These are phyloP conservation scores for Nicotiana benthamiana DNA, from an alignment of 257 asterid species.

Conservation along the genomic window DNA sequence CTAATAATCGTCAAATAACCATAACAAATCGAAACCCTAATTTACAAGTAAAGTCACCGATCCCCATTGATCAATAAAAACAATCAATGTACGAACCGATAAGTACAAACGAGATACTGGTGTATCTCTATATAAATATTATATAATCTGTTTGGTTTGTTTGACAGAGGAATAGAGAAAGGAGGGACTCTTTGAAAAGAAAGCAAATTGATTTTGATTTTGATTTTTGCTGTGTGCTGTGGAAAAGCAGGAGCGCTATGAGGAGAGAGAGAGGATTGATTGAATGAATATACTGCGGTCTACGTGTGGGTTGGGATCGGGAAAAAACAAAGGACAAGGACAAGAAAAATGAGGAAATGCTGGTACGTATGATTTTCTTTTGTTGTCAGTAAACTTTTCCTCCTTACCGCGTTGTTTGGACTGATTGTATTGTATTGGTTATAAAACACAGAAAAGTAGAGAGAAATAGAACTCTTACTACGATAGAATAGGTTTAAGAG, in stretches of 20 bases:
- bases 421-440: too few species aligned
- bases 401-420: too few species aligned
- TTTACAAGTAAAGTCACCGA: conserved; percentile 18
- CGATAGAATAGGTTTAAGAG: too few species aligned
- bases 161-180: conserved; percentile 28
- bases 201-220: neutral
- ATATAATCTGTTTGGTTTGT: conserved; percentile 4
- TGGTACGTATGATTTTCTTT: too few species aligned
- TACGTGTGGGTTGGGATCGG: neutral
- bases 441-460: too few species aligned
- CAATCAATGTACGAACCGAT: conserved; percentile 19
- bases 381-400: too few species aligned
- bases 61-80: conserved; percentile 24
- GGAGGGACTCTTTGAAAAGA: neutral
- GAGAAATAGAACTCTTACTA: too few species aligned
- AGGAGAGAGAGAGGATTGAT: neutral
- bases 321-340: neutral
- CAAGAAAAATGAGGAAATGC: neutral
- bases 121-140: neutral
- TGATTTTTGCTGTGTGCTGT: neutral
- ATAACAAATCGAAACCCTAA: conserved; percentile 34
- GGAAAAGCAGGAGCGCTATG: neutral
- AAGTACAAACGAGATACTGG: neutral
- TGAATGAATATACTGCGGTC: neutral
- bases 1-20: conserved; percentile 11